phyloP scores from a whole-genome alignment of 2,329 filamentous ascomycete genomes.

The Calycina herbarum region DNA sequence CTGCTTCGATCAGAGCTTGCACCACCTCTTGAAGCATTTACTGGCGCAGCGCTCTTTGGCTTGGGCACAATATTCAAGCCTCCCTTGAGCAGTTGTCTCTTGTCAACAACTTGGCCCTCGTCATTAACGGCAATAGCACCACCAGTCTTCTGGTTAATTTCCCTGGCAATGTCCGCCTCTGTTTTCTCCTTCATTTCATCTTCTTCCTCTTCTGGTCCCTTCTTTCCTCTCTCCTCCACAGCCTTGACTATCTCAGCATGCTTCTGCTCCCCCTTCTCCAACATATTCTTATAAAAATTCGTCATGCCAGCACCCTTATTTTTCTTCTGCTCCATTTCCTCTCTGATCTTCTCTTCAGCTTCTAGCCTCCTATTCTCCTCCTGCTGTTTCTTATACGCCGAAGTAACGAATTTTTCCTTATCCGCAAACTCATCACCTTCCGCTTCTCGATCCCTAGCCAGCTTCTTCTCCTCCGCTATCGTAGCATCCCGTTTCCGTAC shows the following conservation, averaged over 20 bases:
- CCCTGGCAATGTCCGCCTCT: slow-evolving; percentile 64
- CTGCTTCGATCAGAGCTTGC: slow-evolving; percentile 30
- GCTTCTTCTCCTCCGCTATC: slow-evolving; percentile 77
- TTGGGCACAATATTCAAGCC: slow-evolving; percentile 72
- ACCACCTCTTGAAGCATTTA: slow-evolving; percentile 21
- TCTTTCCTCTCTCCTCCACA: slow-evolving; percentile 54
- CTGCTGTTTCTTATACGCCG: slow-evolving; percentile 78
- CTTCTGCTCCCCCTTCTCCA: slow-evolving; percentile 68
- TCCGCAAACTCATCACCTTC: slow-evolving; percentile 80
- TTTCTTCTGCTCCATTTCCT: slow-evolving; percentile 65
- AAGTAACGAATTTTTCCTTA: slow-evolving; percentile 85
- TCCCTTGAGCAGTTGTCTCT: slow-evolving; percentile 73
- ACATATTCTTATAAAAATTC: slow-evolving; percentile 73
- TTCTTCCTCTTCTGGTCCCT: slow-evolving; percentile 42
- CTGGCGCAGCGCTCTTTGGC: slow-evolving; percentile 49
- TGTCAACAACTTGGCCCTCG: slow-evolving; percentile 80
- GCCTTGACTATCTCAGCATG: slow-evolving; percentile 71
- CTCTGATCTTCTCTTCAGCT: slow-evolving; percentile 66
- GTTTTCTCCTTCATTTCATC: slow-evolving; percentile 49
- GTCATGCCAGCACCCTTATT: slow-evolving; percentile 71
- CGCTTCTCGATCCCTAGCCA: slow-evolving; percentile 73
- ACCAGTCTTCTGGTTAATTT: slow-evolving; percentile 62
- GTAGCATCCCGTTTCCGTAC: slow-evolving; percentile 75
- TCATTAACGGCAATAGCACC: slow-evolving; percentile 71
- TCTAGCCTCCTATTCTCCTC: slow-evolving; percentile 71